Conservation (phyloP, 805 yeast species). For the Hanseniaspora hatyaiensis region DNA sequence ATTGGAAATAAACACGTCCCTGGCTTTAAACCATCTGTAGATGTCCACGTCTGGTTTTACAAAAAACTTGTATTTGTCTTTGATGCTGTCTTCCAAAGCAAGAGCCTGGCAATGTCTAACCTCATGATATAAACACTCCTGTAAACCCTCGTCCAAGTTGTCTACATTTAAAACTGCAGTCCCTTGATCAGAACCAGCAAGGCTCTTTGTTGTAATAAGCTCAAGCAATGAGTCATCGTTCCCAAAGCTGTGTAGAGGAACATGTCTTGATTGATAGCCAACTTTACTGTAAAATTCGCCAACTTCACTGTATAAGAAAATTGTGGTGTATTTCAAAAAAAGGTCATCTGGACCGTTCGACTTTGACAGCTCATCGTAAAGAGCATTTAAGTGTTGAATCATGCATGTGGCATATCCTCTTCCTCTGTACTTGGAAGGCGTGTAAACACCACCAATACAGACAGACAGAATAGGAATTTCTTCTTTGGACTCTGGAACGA, state of each 20-base stretch:
- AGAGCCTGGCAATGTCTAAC: conserved; percentile 19
- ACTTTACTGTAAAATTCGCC: conserved; percentile 54
- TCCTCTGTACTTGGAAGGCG: conserved; percentile 38
- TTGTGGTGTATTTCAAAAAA: conserved; percentile 27
- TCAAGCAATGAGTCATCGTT: conserved; percentile 18
- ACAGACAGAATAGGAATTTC: conserved; percentile 29
- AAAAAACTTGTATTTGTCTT: conserved; percentile 25
- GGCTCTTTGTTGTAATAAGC: conserved; percentile 13
- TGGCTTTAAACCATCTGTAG: conserved; percentile 35
- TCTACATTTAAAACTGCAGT: conserved; percentile 27
- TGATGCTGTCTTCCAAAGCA: conserved; percentile 20
- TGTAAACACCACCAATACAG: conserved; percentile 51
- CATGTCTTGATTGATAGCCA: conserved; percentile 42
- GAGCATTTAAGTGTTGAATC: conserved; percentile 32
- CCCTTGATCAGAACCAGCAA: conserved; percentile 17
- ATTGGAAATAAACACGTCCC: conserved; percentile 30
- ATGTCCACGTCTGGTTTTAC: conserved; percentile 32
- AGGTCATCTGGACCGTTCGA: conserved; percentile 14
- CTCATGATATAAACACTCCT: conserved; percentile 22
- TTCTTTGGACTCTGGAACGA: conserved; percentile 24
- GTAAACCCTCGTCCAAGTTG: conserved; percentile 25
- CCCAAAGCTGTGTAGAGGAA: conserved; percentile 30
- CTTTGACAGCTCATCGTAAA: conserved; percentile 26
- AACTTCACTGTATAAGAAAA: conserved; percentile 58
- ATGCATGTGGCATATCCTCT: conserved; percentile 45